Percentiles rank a stretch among this genome's conserved stretches.
These are phyloP conservation scores for Lactarius vividus DNA, from an alignment of 768 basidiomycete genomes.

Conservation along the genomic window DNA sequence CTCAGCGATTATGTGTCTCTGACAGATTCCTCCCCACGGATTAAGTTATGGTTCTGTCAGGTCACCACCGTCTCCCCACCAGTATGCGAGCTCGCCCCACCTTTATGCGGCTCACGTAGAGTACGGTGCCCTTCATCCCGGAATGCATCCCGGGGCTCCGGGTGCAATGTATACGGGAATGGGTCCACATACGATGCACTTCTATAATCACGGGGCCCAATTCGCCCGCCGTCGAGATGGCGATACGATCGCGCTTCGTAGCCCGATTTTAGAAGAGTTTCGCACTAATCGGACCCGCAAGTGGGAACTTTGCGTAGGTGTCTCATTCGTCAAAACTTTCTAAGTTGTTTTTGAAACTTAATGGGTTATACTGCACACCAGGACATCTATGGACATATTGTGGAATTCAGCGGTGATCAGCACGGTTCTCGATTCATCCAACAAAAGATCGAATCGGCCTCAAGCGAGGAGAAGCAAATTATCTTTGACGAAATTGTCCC, in stretches of 20 bases:
- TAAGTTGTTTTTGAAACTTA: background rate
- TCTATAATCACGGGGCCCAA: constrained; percentile 38
- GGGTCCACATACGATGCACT: constrained; percentile 25
- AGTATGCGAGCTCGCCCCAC: constrained; percentile 28
- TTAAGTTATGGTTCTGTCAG: constrained; percentile 43
- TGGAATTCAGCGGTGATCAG: constrained; percentile 93
- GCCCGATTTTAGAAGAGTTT: constrained; percentile 81
- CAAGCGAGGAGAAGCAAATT: constrained; percentile 72
- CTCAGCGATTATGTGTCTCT: constrained; percentile 48
- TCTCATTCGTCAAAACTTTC: constrained; percentile 7
- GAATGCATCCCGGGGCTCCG: constrained; percentile 32
- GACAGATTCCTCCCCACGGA: constrained; percentile 39
- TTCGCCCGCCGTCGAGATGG: constrained; percentile 47
- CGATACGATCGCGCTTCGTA: constrained; percentile 47
- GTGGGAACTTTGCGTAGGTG: constrained; percentile 69
- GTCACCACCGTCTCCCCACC: constrained; percentile 44
- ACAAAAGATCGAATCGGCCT: constrained; percentile 72
- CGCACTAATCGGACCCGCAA: constrained; percentile 71
- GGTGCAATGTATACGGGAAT: constrained; percentile 44
- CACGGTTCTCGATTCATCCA: constrained; percentile 99
- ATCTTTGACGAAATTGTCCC: constrained; percentile 90
- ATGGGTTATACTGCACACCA: constrained; percentile 34
- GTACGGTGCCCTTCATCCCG: constrained; percentile 47
- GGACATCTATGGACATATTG: constrained; percentile 84
- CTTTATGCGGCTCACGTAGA: constrained; percentile 47